Conservation (phyloP, 345 rosid species). For the Rhizophora mangle region DNA sequence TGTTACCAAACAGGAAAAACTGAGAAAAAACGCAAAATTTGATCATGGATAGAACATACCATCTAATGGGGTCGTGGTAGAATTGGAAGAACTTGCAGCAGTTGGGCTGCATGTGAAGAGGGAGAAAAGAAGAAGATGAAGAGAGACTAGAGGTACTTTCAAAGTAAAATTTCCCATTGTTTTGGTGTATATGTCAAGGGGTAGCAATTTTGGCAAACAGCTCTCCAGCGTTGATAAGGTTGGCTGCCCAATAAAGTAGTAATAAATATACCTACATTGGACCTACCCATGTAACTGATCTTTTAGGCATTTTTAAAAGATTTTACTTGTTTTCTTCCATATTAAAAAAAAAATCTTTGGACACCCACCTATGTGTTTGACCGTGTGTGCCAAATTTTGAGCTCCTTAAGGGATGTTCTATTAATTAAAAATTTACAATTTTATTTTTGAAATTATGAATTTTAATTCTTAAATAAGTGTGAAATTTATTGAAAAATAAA, state of each 20-base stretch:
- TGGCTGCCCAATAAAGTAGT: not conserved
- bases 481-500: too few relatives aligned
- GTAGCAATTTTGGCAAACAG: not conserved
- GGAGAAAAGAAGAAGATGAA: conserved; percentile 16
- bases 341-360: too few relatives aligned
- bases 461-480: too few relatives aligned
- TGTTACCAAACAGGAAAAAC: not conserved
- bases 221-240: not conserved
- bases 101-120: conserved; percentile 3
- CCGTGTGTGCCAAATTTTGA: too few relatives aligned
- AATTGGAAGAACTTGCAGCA: conserved; percentile 2
- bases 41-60: not conserved
- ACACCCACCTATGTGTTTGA: too few relatives aligned
- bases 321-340: too few relatives aligned
- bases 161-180: conserved; percentile 12
- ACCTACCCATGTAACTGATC: too few relatives aligned
- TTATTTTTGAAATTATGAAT: too few relatives aligned
- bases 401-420: too few relatives aligned
- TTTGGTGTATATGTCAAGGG: not conserved
- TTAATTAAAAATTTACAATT: too few relatives aligned
- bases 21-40: not conserved
- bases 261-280: too few relatives aligned
- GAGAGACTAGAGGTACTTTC: conserved; percentile 7
- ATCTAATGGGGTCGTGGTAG: not conserved
- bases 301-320: too few relatives aligned